Conservation (phyloP, 1,284 basidiomycete species). For the Ceratorhiza oryzae-sativae region DNA sequence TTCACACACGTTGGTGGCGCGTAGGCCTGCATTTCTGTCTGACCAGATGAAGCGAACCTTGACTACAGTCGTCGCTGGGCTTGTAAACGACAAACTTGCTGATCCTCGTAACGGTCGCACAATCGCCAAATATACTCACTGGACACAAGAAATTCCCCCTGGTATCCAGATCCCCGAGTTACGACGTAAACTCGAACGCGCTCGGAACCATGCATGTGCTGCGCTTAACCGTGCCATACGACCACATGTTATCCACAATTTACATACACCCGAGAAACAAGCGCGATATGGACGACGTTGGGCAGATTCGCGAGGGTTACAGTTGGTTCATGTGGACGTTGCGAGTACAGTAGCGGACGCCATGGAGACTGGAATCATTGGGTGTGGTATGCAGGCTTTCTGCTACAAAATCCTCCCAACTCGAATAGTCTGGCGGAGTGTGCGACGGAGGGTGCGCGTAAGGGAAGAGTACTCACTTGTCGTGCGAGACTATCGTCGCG, state of each 20-base stretch:
- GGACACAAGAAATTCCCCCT: conserved; percentile 25
- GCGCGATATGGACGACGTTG: conserved; percentile 15
- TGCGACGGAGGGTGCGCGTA: conserved; percentile 1
- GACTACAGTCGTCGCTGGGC: conserved; percentile 25
- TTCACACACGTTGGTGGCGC: conserved; percentile 15
- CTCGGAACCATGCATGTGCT: conserved; percentile 16
- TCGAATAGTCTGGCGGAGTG: not conserved
- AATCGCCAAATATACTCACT: conserved; percentile 18
- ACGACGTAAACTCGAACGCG: conserved; percentile 14
- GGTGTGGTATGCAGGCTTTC: conserved; percentile 13
- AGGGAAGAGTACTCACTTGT: conserved; percentile 22
- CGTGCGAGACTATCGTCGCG: conserved; percentile 8
- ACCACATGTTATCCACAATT: not conserved
- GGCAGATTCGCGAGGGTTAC: conserved; percentile 33
- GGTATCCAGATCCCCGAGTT: not conserved
- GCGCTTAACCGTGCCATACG: conserved; percentile 19
- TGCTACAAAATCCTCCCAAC: conserved; percentile 1
- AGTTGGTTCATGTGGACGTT: conserved; percentile 27
- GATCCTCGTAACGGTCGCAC: conserved; percentile 2
- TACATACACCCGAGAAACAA: not conserved
- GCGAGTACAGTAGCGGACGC: conserved; percentile 18
- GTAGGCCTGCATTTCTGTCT: not conserved
- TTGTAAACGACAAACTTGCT: not conserved
- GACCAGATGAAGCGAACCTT: not conserved
- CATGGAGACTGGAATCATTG: conserved; percentile 27